Evolutionary conservation across 2,329 filamentous ascomycete genomes (phyloP), one percentile per base, ranked within the genome.

Genomic region (Fusarium globosum): DNA sequence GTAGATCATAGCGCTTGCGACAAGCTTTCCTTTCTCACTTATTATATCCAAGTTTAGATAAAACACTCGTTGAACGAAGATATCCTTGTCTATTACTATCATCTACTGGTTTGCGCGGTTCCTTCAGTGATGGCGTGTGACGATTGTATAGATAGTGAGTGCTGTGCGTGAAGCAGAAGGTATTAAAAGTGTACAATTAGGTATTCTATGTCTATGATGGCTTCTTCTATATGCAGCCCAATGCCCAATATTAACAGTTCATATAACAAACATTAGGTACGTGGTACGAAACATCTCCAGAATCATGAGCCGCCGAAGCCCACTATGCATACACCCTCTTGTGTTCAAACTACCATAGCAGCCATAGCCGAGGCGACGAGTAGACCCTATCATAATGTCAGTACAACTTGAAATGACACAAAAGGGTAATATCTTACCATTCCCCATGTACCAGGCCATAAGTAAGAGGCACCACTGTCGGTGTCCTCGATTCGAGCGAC

Each of bases 401-500:
- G 61, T 41, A 65, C 28, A 57, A 21, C 38, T 35, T 35, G 16
- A 20, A 14, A 67, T 18, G 28, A 39, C 9, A n/a, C 3, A 28
- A 35, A 21, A 49, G 48, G n/a, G 9, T 13, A 26, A 10, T 10
- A n/a, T 48, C 39, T 52, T 69, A 51, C 57, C 58, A 42, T 38
- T 42, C 45, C 42, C 67, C 65, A 69, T 20, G 59, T 46, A 10
- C 62, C 57, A n/a, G 45, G 51, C 65, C 63, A 68, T 15, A 65
- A 35, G 36, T 36, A 67, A 33, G 67, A 49, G 30, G 67, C 67
- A 26, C 58, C 41, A 26, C 66, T 69, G 23, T 46, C 61, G 2
- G 58, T 59, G 68, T 73, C 76, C 21, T 76, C 78, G 49, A 81
- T 77, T 13, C 80, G 75, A 53, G 75, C 53, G n/a, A 91, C 81